Evolutionary conservation across 371 early-diverging fungal genomes (phyloP).

Genomic region (Zychaea mexicana): DNA sequence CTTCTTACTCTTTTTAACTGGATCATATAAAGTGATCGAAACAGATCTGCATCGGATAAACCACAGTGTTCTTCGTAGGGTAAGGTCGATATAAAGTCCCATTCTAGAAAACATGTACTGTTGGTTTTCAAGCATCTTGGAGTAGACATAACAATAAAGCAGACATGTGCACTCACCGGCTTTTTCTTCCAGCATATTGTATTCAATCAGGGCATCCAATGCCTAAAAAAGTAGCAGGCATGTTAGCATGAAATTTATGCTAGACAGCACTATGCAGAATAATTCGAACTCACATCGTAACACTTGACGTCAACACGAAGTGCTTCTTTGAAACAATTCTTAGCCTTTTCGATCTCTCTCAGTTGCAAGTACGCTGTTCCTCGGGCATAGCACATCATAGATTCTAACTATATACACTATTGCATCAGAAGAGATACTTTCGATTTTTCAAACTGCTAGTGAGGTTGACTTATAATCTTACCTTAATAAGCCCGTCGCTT

Average conservation of each 20-base stretch:
- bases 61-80: constrained; percentile 60
- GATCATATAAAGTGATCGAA: constrained; percentile 60
- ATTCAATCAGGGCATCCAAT: constrained; percentile 55
- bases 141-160: background rate
- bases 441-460: too few relatives aligned
- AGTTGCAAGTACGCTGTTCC: constrained; percentile 61
- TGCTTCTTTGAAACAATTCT: constrained; percentile 67
- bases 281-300: constrained; percentile 50
- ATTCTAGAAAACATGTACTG: constrained; percentile 49
- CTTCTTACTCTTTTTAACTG: constrained; percentile 58
- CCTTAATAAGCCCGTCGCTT: constrained; percentile 11
- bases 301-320: constrained; percentile 68
- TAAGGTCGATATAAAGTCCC: constrained; percentile 56
- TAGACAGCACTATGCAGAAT: background rate
- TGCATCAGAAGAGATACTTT: too few relatives aligned
- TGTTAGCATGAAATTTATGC: background rate
- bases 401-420: constrained; percentile 64
- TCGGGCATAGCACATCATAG: constrained; percentile 67
- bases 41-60: constrained; percentile 59
- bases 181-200: constrained; percentile 61
- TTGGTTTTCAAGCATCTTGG: background rate
- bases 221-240: constrained; percentile 50
- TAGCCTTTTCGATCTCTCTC: constrained; percentile 55
- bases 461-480: background rate
- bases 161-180: constrained; percentile 50